A percentile compares a stretch with the other conserved stretches of the same genome.
phyloP scores from a whole-genome alignment of 331 rosid genomes.

The Pyracantha coccinea region DNA sequence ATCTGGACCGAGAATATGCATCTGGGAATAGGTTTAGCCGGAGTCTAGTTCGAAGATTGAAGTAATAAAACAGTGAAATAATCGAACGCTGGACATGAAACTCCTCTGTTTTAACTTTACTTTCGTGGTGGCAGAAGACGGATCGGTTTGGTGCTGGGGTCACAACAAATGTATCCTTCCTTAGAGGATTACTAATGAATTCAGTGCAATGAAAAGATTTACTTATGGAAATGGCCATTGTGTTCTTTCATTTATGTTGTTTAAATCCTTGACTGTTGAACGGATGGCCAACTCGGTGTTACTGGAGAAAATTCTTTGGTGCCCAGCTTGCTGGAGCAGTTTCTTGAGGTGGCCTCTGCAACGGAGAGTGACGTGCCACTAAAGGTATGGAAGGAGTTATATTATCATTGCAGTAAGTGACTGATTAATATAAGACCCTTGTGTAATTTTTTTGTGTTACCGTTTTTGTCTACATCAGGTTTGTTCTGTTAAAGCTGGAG shows the following conservation, averaged over 20 bases:
- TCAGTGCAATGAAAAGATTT: background rate
- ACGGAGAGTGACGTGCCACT: conserved; percentile 25
- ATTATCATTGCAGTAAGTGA: background rate
- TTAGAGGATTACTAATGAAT: background rate
- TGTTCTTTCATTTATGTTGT: background rate
- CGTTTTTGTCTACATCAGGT: conserved; percentile 33
- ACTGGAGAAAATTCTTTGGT: conserved; percentile 37
- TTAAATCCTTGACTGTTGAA: conserved; percentile 54
- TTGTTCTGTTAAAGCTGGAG: conserved; percentile 75
- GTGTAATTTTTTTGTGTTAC: background rate
- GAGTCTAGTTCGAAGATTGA: background rate
- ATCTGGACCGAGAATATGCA: background rate
- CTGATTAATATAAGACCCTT: background rate
- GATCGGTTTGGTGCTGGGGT: conserved; percentile 97
- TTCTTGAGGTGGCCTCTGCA: conserved; percentile 44
- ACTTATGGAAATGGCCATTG: conserved; percentile 6
- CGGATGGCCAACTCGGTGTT: conserved; percentile 92
- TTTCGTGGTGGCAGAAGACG: conserved; percentile 63
- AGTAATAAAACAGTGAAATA: background rate
- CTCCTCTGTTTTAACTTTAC: conserved; percentile 10
- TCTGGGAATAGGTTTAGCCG: background rate
- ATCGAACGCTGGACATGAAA: background rate
- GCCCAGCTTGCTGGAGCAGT: conserved; percentile 53
- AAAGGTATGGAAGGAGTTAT: conserved; percentile 37
- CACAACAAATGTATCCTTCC: conserved; percentile 85